Base-by-base conservation (phyloP, 106 monocot species). In the Iris macrosiphon region DNA sequence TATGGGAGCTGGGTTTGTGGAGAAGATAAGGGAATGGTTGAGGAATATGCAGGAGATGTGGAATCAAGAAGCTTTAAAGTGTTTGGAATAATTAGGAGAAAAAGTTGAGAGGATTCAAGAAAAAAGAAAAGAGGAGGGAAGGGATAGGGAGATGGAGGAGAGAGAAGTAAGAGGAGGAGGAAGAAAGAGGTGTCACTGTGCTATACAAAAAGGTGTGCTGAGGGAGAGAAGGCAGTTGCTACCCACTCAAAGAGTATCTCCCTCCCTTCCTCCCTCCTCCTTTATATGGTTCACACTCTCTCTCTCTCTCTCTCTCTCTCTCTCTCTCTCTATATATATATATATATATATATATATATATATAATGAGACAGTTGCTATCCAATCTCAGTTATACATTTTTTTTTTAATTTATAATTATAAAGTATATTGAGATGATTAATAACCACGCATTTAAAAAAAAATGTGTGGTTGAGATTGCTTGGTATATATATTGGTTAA, bases 1-100 rank as follows among this genome's bases (percentile, higher is more conserved):
- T 28, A 3, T 49, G n/a, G n/a, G n/a, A n/a, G n/a, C n/a, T 49
- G 49, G 27, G 20, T 25, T 49, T 49, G 6, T 58, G 18, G 20
- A 38, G 22, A n/a, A 43, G 45, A 57, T 47, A 23, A 49, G 58
- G 49, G 44, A 47, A 57, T 20, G 40, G 49, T 13, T 23, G 24
- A 66, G 66, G 37, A 26, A 40, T 54, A 40, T 19, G 40, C 38
- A 41, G 38, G n/a, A n/a, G n/a, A n/a, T n/a, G n/a, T n/a, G n/a
- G n/a, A n/a, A 19, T 17, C 19, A 35, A 34, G 54, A 54, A 17
- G 33, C 2, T 34, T 21, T 14, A 39, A 22, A 22, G 38, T 38
- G n/a, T 0, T 34, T 20, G 17, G 18, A 31, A 40, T 9, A 5
- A 18, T 33, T 22, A 4, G 47, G 3, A 24, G 23, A 13, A 6